Evolutionary conservation across 176 grass and related monocot species (phyloP).

Genomic region (Dactylis glomerata): DNA sequence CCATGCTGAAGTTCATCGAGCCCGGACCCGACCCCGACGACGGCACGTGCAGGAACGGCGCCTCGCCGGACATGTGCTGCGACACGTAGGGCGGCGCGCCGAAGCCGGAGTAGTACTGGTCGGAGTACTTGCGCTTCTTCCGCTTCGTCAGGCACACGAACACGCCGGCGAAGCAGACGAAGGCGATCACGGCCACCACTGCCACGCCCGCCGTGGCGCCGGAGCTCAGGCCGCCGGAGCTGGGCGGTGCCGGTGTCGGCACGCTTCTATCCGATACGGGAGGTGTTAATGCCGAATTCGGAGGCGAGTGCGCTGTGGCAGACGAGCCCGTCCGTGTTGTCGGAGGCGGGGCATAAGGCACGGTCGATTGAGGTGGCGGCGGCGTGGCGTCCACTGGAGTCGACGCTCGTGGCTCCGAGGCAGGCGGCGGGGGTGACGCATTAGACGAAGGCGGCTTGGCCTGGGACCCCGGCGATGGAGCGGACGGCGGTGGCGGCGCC

Average conservation of each 20-base stretch:
- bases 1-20: conserved; percentile 41
- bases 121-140: conserved; percentile 40
- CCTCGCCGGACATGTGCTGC: conserved; percentile 69
- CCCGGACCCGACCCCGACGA: conserved; percentile 42
- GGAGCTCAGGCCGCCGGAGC: conserved; percentile 37
- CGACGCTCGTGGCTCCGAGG: background rate
- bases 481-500: background rate
- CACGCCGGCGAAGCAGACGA: conserved; percentile 47
- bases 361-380: background rate
- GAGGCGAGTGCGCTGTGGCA: background rate
- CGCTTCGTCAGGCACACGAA: conserved; percentile 50
- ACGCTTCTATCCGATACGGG: background rate
- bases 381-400: background rate
- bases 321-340: background rate
- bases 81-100: conserved; percentile 40
- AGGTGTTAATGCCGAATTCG: background rate
- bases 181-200: conserved; percentile 36
- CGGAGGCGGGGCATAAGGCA: conserved; percentile 17
- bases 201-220: conserved; percentile 41
- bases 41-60: conserved; percentile 49
- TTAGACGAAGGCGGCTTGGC: conserved; percentile 15
- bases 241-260: background rate
- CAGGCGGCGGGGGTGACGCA: background rate
- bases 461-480: background rate
- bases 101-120: conserved; percentile 60